Conservation (phyloP, 768 basidiomycete genomes). For the Lentinula lateritia region DNA sequence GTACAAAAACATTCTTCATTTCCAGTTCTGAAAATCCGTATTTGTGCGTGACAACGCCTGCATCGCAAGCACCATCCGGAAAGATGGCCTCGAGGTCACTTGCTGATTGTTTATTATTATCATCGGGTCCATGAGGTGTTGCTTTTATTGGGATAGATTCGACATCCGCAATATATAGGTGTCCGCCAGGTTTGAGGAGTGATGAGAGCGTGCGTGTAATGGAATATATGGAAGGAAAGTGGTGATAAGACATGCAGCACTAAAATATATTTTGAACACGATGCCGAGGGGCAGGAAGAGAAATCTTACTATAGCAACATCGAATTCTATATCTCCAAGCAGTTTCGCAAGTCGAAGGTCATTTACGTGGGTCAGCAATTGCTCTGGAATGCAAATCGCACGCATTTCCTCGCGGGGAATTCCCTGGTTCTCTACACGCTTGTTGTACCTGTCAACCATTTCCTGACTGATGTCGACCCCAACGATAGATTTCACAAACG, state of each 20-base stretch:
- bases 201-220: constrained; percentile 42
- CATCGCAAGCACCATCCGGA: background rate
- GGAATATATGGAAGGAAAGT: constrained; percentile 42
- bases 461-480: constrained; percentile 10
- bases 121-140: background rate
- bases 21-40: background rate
- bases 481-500: constrained; percentile 7
- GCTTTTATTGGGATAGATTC: constrained; percentile 5
- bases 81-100: background rate
- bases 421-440: constrained; percentile 1
- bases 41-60: constrained; percentile 1
- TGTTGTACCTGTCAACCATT: constrained; percentile 10
- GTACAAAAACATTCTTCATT: background rate
- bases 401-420: background rate
- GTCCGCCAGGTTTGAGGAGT: constrained; percentile 52
- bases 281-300: background rate
- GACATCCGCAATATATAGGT: constrained; percentile 51
- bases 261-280: constrained; percentile 18
- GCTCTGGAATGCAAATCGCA: background rate
- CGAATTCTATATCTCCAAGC: constrained; percentile 7
- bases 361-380: background rate
- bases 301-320: constrained; percentile 8
- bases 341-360: background rate
- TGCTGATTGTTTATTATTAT: background rate
- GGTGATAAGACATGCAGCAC: constrained; percentile 65